A percentile compares a stretch with the other conserved stretches of the same genome.
Evolutionary conservation across 306 rosid species (phyloP).

Genomic region (Fragaria ananassa): DNA sequence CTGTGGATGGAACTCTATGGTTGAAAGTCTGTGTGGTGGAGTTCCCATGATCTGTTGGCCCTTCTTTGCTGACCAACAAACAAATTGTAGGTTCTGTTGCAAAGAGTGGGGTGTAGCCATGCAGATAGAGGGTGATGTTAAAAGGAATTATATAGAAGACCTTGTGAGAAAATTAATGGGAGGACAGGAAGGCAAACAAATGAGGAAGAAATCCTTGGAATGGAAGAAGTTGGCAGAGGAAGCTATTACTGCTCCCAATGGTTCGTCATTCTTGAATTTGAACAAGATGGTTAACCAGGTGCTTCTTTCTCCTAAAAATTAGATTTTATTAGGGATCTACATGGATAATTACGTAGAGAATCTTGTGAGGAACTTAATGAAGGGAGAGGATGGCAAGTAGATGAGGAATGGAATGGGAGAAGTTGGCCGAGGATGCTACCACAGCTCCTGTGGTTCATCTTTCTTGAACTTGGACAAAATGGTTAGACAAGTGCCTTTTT

Average conservation of each 20-base stretch:
- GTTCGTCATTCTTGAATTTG: slow-evolving; percentile 43
- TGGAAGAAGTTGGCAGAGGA: slow-evolving; percentile 47
- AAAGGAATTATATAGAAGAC: slow-evolving; percentile 34
- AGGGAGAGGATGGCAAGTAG: slow-evolving; percentile 41
- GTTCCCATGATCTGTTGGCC: slow-evolving; percentile 82
- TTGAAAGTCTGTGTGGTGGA: slow-evolving; percentile 57
- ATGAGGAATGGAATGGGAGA: slow-evolving; percentile 57
- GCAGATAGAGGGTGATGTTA: slow-evolving; percentile 53
- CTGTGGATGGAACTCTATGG: slow-evolving; percentile 71
- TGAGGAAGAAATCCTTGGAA: slow-evolving; percentile 39
- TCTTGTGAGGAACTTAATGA: slow-evolving; percentile 59
- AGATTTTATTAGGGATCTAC: not conserved
- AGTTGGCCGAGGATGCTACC: slow-evolving; percentile 31
- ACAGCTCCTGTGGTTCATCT: slow-evolving; percentile 35
- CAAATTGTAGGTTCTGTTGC: slow-evolving; percentile 50
- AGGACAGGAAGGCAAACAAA: slow-evolving; percentile 43
- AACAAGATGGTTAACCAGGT: slow-evolving; percentile 25
- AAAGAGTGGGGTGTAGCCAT: slow-evolving; percentile 64
- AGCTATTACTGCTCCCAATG: slow-evolving; percentile 21
- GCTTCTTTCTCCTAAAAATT: slow-evolving; percentile 12
- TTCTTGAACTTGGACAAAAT: slow-evolving; percentile 27
- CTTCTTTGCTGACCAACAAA: slow-evolving; percentile 68
- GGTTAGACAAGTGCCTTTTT: slow-evolving; percentile 22
- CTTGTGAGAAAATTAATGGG: slow-evolving; percentile 60
- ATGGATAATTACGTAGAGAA: slow-evolving; percentile 27